Conservation (phyloP, 371 early-diverging fungal genomes). For the Coemansia sp. region DNA sequence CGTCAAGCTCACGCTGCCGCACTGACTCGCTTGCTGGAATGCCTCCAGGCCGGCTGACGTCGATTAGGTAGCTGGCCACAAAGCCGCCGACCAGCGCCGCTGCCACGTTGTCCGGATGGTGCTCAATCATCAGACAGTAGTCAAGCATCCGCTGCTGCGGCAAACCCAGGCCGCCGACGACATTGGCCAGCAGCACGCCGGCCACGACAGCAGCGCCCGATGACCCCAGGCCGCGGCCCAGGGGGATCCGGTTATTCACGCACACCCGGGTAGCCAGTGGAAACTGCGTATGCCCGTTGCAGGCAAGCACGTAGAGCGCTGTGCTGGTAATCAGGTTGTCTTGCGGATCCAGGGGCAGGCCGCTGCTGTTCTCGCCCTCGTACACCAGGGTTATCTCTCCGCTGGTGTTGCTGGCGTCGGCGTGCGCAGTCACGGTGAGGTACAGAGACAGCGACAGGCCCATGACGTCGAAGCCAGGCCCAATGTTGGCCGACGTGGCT, state of each 20-base stretch:
- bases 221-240: constrained; percentile 95
- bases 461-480: constrained; percentile 95
- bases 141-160: constrained; percentile 77
- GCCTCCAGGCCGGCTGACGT: constrained; percentile 50
- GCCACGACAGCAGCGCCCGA: constrained; percentile 96
- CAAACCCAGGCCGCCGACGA: constrained; percentile 67
- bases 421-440: constrained; percentile 67
- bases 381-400: constrained; percentile 57
- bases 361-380: constrained; percentile 74
- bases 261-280: constrained; percentile 63
- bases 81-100: constrained; percentile 94
- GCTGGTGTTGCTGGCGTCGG: constrained; percentile 2
- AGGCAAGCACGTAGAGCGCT: constrained; percentile 79
- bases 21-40: constrained; percentile 53
- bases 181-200: constrained; percentile 84
- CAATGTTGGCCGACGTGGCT: constrained; percentile 93
- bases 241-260: constrained; percentile 88
- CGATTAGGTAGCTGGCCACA: constrained; percentile 77
- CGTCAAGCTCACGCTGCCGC: constrained; percentile 45
- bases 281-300: constrained; percentile 60
- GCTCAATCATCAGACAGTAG: constrained; percentile 84
- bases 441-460: constrained; percentile 87
- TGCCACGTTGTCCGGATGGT: constrained; percentile 96
- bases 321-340: constrained; percentile 90
- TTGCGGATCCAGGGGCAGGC: constrained; percentile 73